A percentile compares a stretch with the other conserved stretches of the same genome.
Evolutionary conservation across 1,139 yeast genomes (phyloP).

Genomic region (Sporopachydermia cereana): DNA sequence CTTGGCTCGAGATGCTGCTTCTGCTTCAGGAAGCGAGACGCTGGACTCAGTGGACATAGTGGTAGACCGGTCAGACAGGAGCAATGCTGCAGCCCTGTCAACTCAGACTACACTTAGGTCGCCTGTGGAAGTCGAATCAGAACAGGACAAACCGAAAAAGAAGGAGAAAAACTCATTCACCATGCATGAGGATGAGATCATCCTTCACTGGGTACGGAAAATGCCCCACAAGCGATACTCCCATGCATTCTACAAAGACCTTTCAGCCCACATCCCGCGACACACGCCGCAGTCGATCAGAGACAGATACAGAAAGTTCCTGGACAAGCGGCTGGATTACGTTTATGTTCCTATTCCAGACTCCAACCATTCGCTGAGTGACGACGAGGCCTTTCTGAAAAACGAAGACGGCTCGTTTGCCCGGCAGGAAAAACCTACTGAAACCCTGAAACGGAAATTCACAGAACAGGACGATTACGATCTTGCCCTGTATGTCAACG

Average conservation of each 20-base stretch:
- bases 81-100: not conserved
- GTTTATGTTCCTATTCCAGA: conserved; percentile 5
- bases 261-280: conserved; percentile 5
- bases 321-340: conserved; percentile 6
- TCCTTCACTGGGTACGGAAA: conserved; percentile 6
- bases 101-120: too few relatives aligned
- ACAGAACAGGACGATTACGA: conserved; percentile 7
- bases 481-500: conserved; percentile 4
- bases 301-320: conserved; percentile 4
- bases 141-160: not conserved
- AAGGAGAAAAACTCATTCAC: conserved; percentile 5
- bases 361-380: not conserved
- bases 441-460: conserved; percentile 7
- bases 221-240: conserved; percentile 7
- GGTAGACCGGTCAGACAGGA: not conserved
- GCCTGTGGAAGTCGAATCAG: too few relatives aligned
- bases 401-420: conserved; percentile 6
- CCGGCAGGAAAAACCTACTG: conserved; percentile 4
- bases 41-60: not conserved
- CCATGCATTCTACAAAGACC: conserved; percentile 5
- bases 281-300: conserved; percentile 6
- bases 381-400: conserved; percentile 5
- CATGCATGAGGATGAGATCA: conserved; percentile 3
- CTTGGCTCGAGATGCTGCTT: conserved; percentile 1
- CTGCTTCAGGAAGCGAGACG: not conserved